Conservation (phyloP, 345 rosid genomes). For the Eucalyptus victrix region DNA sequence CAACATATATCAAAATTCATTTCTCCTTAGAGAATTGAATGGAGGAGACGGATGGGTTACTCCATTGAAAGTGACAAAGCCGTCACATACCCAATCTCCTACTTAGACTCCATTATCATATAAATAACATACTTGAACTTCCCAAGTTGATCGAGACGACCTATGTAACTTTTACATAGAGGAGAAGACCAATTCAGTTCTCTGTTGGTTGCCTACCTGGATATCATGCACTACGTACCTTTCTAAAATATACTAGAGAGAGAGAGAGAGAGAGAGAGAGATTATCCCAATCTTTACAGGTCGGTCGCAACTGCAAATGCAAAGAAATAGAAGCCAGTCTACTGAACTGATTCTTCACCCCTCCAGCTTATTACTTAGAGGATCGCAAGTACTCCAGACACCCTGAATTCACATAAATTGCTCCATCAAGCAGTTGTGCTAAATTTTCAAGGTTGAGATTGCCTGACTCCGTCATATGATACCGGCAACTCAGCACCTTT, state of each 20-base stretch:
- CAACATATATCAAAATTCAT: neutral
- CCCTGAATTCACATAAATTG: neutral
- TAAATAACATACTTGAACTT: neutral
- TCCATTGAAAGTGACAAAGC: neutral
- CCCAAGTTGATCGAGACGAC: neutral
- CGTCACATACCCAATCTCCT: neutral
- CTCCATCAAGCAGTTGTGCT: neutral
- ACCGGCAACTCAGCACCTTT: conserved; percentile 17
- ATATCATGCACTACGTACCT: neutral
- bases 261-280: neutral
- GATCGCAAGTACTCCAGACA: neutral
- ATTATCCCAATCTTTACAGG: neutral
- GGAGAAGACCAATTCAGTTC: neutral
- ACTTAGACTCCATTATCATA: neutral
- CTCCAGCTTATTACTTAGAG: neutral
- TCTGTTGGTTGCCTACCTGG: accelerated
- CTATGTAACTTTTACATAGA: neutral
- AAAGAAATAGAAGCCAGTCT: neutral
- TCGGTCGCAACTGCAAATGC: neutral
- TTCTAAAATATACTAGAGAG: neutral
- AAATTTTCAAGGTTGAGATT: neutral
- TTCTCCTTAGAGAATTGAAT: neutral
- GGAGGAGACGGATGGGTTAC: neutral
- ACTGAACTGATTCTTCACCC: neutral
- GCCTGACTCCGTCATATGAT: conserved; percentile 12